Evolutionary conservation across 768 basidiomycete species (phyloP), one percentile per base, ranked within the genome.

Genomic region (Lyophyllum semitale): DNA sequence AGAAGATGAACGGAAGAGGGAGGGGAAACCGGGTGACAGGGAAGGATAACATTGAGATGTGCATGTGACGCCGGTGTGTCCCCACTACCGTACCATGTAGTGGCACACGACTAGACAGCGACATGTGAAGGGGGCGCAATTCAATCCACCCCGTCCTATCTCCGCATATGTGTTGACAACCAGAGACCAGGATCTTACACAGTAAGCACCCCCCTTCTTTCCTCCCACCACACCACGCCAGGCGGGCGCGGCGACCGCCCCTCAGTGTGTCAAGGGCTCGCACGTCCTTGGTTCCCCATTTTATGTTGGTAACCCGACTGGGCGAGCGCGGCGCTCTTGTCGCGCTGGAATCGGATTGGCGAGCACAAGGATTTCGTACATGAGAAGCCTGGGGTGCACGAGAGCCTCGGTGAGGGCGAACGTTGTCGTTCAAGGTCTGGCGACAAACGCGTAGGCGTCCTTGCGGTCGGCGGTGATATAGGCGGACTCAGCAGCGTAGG

Each of bases 271-370:
- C 48, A 50, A 27, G 48, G 37, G 22, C 37, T 50, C 37, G 48
- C 48, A n/a, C n/a, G 35, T 37, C 48, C 50, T 18, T 51, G 50
- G 25, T 8, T 9, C 13, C 48, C 48, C 20, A 49, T 37, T 42
- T 51, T 51, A 26, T 29, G 26, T 27, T 45, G 44, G 44, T 45
- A 45, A 17, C 41, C 41, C 22, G n/a, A n/a, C 47, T 25, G 47
- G n/a, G 23, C 18, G 12, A 33, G 48, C 32, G 26, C 35, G 22
- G 12, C 20, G 26, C n/a, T 42, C 48, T 54, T 53, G 32, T 54
- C 53, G 29, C 44, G 55, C 49, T 56, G 48, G 40, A 50, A 54
- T 1, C 48, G 53, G 2, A 51, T 48, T 1, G 57, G 52, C 1
- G 57, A 35, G 23, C 37, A 48, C 4, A 58, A 23, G 1, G 53